These are phyloP conservation scores for Clathrospora elynae DNA, from an alignment of 2,329 filamentous ascomycete species.

Conservation along the genomic window DNA sequence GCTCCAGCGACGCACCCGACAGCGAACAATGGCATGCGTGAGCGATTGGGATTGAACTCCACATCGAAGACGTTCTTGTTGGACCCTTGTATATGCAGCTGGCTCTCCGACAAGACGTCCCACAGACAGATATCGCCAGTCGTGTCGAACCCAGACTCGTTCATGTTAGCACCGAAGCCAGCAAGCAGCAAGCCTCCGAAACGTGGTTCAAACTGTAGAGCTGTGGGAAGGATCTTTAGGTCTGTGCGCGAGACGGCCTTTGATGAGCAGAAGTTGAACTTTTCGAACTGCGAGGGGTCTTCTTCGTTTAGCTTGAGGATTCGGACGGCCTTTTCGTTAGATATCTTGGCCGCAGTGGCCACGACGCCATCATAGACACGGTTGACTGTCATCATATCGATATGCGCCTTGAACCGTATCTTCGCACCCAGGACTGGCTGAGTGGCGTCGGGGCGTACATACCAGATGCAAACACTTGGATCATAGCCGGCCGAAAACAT, in stretches of 20 bases:
- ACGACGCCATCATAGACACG: constrained; percentile 33
- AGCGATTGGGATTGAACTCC: constrained; percentile 57
- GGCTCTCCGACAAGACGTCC: constrained; percentile 52
- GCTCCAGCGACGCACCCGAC: constrained; percentile 55
- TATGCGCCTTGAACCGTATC: constrained; percentile 53
- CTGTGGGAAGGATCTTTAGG: constrained; percentile 37
- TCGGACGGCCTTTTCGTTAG: constrained; percentile 42
- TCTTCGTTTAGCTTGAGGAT: constrained; percentile 33
- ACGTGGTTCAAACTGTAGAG: constrained; percentile 40
- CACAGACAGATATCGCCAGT: constrained; percentile 62
- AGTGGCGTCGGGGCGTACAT: constrained; percentile 36
- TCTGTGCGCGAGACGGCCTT: constrained; percentile 39
- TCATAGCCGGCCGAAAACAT: constrained; percentile 64
- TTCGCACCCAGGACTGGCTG: constrained; percentile 27
- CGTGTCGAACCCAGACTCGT: constrained; percentile 42
- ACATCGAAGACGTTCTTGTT: constrained; percentile 64
- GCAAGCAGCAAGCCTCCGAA: constrained; percentile 55
- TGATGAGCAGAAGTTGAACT: constrained; percentile 32
- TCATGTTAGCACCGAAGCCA: constrained; percentile 57
- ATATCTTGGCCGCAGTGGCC: constrained; percentile 57
- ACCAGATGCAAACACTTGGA: constrained; percentile 52
- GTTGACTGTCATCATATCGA: constrained; percentile 59
- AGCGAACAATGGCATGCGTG: constrained; percentile 54
- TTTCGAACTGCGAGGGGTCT: constrained; percentile 13
- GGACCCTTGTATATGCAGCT: constrained; percentile 52